Evolutionary conservation across 148 eudicot genomes (phyloP).

Genomic region (Rhododendron kiyosumense): DNA sequence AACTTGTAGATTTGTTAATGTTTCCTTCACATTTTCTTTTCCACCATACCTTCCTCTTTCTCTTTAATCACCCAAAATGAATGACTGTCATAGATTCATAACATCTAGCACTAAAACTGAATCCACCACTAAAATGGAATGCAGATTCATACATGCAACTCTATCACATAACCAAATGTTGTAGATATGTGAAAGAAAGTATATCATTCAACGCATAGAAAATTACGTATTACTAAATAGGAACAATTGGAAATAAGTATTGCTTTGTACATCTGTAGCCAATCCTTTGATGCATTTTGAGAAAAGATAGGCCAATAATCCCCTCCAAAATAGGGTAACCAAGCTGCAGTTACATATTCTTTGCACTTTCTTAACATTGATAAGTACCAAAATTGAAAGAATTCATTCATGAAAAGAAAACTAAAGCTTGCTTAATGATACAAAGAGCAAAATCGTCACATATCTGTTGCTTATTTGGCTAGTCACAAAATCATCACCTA

Average conservation of each 20-base stretch:
- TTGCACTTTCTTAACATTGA: constrained; percentile 75
- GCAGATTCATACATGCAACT: no score
- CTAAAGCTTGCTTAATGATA: neutral
- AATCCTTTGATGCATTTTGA: constrained; percentile 81
- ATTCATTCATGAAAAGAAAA: neutral
- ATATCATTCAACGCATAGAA: neutral
- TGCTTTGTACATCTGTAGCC: constrained; percentile 86
- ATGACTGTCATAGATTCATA: no score
- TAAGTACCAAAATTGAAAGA: constrained; percentile 52
- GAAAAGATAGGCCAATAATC: constrained; percentile 96
- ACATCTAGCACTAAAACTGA: no score
- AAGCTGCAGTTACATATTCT: constrained; percentile 92
- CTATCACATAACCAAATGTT: no score
- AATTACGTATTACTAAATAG: neutral
- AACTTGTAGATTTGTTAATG: no score
- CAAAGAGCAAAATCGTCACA: neutral
- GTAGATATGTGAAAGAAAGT: no score
- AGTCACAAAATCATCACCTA: no score
- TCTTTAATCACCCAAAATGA: no score
- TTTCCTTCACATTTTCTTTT: no score
- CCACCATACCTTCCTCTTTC: no score
- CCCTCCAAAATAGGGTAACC: constrained; percentile 93
- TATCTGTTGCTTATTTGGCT: constrained; percentile 21
- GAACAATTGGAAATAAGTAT: constrained; percentile 1
- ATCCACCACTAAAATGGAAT: no score